Evolutionary conservation across 1,284 basidiomycete genomes (phyloP).

Genomic region (Coniferiporia weirii): DNA sequence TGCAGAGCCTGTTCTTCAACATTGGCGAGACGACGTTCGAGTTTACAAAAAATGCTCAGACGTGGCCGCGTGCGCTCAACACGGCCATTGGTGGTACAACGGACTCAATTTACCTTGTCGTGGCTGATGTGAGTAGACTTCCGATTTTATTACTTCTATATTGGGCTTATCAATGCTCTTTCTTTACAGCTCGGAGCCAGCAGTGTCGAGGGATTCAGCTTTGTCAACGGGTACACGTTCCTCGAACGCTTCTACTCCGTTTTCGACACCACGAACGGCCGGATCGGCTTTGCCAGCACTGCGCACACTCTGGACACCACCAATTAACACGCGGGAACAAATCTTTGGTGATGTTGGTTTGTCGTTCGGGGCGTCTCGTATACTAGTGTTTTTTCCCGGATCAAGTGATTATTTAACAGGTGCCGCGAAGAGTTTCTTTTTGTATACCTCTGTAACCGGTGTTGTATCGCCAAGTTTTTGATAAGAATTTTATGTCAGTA

Average conservation of each 20-base stretch:
- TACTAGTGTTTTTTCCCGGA: neutral
- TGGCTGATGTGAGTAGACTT: conserved; percentile 12
- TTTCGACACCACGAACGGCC: conserved; percentile 21
- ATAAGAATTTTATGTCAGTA: too few species aligned
- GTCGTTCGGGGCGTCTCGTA: neutral
- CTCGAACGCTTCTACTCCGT: conserved; percentile 23
- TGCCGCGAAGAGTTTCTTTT: too few species aligned
- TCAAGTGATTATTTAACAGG: neutral
- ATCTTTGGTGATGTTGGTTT: too few species aligned
- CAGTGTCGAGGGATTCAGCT: conserved; percentile 17
- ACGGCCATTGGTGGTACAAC: conserved; percentile 19
- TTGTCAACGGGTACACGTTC: conserved; percentile 21
- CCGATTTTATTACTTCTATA: neutral
- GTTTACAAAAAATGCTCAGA: conserved; percentile 21
- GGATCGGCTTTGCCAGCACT: conserved; percentile 22
- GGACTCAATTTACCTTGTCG: conserved; percentile 19
- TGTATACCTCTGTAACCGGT: too few species aligned
- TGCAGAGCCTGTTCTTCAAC: conserved; percentile 20
- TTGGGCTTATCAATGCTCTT: neutral
- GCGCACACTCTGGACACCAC: conserved; percentile 19
- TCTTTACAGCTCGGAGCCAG: conserved; percentile 13
- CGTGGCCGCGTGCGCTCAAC: conserved; percentile 20
- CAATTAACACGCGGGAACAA: conserved; percentile 13
- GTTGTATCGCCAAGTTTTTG: too few species aligned
- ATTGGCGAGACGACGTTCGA: conserved; percentile 18